Conservation (phyloP, 495 filamentous ascomycete genomes). For the Bathelium albidoporum region DNA sequence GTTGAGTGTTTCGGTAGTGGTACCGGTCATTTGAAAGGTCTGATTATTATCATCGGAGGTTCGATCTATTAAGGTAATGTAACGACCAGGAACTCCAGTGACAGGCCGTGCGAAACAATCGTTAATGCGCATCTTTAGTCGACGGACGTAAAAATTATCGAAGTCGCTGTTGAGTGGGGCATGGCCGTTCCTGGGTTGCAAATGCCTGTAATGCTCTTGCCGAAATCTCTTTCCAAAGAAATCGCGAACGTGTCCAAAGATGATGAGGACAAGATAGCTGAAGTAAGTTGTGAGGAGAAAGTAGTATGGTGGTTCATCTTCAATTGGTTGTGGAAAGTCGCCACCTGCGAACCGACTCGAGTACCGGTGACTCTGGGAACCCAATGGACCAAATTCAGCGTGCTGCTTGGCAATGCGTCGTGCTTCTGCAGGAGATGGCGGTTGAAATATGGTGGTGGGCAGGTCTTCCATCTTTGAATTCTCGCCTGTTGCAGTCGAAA, state of each 20-base stretch:
- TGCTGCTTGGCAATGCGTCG: slow-evolving; percentile 64
- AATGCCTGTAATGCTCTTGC: slow-evolving; percentile 68
- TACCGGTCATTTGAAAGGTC: slow-evolving; percentile 77
- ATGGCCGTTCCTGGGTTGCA: slow-evolving; percentile 78
- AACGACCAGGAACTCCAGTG: slow-evolving; percentile 87
- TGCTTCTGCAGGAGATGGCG: slow-evolving; percentile 77
- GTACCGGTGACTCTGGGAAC: slow-evolving; percentile 70
- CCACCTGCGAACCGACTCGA: slow-evolving; percentile 73
- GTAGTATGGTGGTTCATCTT: slow-evolving; percentile 95
- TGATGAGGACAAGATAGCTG: slow-evolving; percentile 90
- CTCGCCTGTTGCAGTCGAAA: slow-evolving; percentile 78
- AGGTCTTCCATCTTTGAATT: slow-evolving; percentile 63
- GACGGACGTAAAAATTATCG: slow-evolving; percentile 93
- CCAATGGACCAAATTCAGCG: slow-evolving; percentile 85
- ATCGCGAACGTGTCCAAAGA: slow-evolving; percentile 89
- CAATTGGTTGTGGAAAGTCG: slow-evolving; percentile 68
- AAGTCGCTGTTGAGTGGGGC: slow-evolving; percentile 97
- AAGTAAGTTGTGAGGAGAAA: slow-evolving; percentile 95
- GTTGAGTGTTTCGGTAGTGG: slow-evolving; percentile 89
- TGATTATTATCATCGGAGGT: slow-evolving; percentile 80
- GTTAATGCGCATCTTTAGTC: slow-evolving; percentile 86
- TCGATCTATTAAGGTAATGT: slow-evolving; percentile 84
- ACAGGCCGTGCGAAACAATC: slow-evolving; percentile 90
- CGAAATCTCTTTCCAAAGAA: slow-evolving; percentile 96
- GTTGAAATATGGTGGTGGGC: slow-evolving; percentile 78